These are phyloP conservation scores for Boletus semigastroideus DNA, from an alignment of 1,284 basidiomycete genomes.

Conservation along the genomic window DNA sequence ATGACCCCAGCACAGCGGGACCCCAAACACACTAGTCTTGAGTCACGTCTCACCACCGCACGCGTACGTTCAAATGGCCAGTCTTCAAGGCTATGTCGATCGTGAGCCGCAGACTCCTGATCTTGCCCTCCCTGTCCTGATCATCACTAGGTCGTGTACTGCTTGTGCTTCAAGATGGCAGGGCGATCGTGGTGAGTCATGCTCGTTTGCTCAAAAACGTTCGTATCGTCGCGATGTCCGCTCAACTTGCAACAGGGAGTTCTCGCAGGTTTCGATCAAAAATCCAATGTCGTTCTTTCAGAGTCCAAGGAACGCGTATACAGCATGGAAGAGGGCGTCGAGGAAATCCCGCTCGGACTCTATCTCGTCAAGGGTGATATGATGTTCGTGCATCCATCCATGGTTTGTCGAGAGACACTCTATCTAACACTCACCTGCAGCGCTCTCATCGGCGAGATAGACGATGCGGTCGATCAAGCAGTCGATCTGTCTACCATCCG, in stretches of 20 bases:
- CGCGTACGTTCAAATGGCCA: slow-evolving; percentile 56
- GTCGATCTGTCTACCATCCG: slow-evolving; percentile 79
- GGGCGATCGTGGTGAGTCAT: slow-evolving; percentile 70
- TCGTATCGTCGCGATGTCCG: too few species aligned
- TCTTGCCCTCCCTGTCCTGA: slow-evolving; percentile 8
- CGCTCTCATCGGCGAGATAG: slow-evolving; percentile 88
- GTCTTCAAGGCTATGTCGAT: slow-evolving; percentile 84
- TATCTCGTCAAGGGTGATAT: slow-evolving; percentile 98
- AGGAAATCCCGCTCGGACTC: slow-evolving; percentile 93
- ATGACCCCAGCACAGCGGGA: too few species aligned
- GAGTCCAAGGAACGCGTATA: slow-evolving; percentile 91
- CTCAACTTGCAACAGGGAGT: slow-evolving; percentile 57
- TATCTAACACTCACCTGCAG: slow-evolving; percentile 40
- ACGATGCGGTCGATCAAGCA: slow-evolving; percentile 79
- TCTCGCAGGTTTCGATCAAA: slow-evolving; percentile 89
- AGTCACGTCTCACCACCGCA: too few species aligned
- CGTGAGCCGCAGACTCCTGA: slow-evolving; percentile 44
- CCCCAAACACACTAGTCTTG: too few species aligned
- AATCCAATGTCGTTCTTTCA: slow-evolving; percentile 90
- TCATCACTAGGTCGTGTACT: slow-evolving; percentile 60
- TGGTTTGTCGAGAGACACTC: background rate
- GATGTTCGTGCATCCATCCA: slow-evolving; percentile 63
- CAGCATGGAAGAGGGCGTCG: slow-evolving; percentile 86
- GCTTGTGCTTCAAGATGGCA: slow-evolving; percentile 88
- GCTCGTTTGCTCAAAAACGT: background rate